Evolutionary conservation across 305 asterid species (phyloP), one percentile per base, ranked within the genome.

Genomic region (Fraxinus greggii): DNA sequence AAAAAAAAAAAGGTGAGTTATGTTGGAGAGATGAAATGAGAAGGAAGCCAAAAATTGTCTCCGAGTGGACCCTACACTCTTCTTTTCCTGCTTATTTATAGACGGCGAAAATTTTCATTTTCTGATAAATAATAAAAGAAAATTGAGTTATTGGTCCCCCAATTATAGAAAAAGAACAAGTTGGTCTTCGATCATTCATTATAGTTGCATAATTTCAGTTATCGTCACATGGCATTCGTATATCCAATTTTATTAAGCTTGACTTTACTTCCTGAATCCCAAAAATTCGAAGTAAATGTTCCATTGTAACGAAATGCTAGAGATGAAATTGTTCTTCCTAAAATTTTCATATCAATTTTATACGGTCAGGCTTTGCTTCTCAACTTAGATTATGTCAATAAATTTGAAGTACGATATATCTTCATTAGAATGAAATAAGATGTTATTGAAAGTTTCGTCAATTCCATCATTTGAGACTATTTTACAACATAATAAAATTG

Each of bases 21-120:
- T 29, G 21, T 33, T 28, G 23, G 42, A 38, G 75, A 79, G 84
- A 83, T 72, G 80, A 45, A 74, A 80, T 83, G 81, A 84, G 86
- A 87, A 86, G 85, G 82, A 89, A 89, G 90, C 89, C 85, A 84
- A 85, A 87, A 82, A 69, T 31, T 69, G 89, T 85, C 90, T 21
- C 82, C 54, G 4, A 26, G 12, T 75, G 88, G 93, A 89, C 7
- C 91, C 93, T 89, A 85, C 84, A 35, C 63, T 45, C 59, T 81
- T 67, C 26, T 81, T 81, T 85, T 31, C 85, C 84, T 82, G 83
- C 85, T 83, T n/a, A 24, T 28, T 24, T 12, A 29, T 13, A 12
- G 74, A 28, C 74, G 36, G 74, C 74, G 19, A 36, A 42, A 79
- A 65, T 31, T 24, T 35, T 67, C 36, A 67, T 26, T 67, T 13